Conservation (phyloP, 2,329 filamentous ascomycete genomes). For the Neofusicoccum ribis region DNA sequence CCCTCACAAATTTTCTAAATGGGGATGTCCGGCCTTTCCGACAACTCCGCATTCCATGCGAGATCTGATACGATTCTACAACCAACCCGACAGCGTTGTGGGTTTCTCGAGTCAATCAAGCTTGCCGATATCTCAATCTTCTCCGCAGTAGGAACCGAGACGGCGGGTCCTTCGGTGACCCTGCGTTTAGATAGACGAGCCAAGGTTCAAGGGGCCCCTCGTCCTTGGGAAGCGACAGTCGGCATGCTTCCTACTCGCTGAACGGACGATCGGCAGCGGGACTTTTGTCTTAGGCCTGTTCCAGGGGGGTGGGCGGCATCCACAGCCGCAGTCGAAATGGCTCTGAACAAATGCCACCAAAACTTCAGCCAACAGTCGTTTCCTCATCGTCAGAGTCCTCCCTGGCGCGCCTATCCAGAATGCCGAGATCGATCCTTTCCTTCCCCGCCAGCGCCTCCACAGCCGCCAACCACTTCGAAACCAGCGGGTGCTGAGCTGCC, state of each 20-base stretch:
- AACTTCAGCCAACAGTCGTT: background rate
- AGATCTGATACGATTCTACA: no score
- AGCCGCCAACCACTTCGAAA: slow-evolving; percentile 60
- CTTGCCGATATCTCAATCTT: no score
- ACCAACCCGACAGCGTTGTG: no score
- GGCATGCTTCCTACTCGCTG: background rate
- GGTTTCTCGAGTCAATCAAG: no score
- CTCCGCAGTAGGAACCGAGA: no score
- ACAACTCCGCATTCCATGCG: no score
- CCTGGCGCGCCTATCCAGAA: slow-evolving; percentile 7
- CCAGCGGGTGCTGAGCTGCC: slow-evolving; percentile 66
- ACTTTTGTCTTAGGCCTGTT: background rate
- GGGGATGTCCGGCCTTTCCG: no score
- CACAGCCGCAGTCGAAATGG: no score
- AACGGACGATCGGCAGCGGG: background rate
- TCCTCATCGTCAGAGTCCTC: background rate
- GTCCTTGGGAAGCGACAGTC: no score
- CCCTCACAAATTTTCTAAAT: no score
- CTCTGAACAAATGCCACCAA: background rate
- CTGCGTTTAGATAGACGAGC: no score
- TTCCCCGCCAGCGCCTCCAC: slow-evolving; percentile 45
- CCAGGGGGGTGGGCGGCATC: background rate
- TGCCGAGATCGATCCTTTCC: slow-evolving; percentile 39
- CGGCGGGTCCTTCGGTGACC: no score
- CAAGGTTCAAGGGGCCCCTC: background rate